Base-by-base conservation (phyloP, 2,329 filamentous ascomycete genomes). In the Fusarium poae region DNA sequence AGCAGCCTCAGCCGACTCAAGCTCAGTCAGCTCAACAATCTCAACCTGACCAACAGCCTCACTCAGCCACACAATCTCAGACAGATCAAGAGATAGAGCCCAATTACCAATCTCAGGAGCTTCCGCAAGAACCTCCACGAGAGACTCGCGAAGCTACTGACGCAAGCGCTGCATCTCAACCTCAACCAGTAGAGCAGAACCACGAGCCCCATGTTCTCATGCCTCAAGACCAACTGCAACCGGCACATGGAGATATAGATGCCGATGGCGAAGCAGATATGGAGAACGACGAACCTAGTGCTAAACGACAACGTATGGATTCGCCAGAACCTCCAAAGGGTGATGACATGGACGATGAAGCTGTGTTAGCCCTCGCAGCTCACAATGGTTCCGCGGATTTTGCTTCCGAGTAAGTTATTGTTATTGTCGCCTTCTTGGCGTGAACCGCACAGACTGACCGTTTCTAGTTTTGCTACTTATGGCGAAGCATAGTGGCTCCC, bases 331-430 rank as follows among this genome's bases (percentile, higher is more conserved):
- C 74, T n/a, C 67, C 74, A 13, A 77, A 79, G 16, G 77, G 79
- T 18, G 77, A 79, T 20, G 72, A 76, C 1, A 71, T 84, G 16
- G 82, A 84, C 29, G 84, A 86, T 59, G 83, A 84, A 57, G 82
- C 82, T 7, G 81, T 86, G 15, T 65, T 86, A 63, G 83, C 82
- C 10, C 72, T 86, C 42, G 81, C 83, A 20, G 81, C 79, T 5
- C 82, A 84, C 59, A 82, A 79, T 70, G 74, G 76, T 4, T 62
- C 75, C 5, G 72, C 79, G 6, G 80, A 83, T 29, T 85, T 82
- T 66, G 71, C 75, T 34, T 67, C 80, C 30, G 81, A 84, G 83
- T 85, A 75, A 77, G 83, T 69, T 27, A 1, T 4, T 5, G 83
- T 69, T 27, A 1, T 4, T 5, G 9, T 32, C 5, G 11, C 6